phyloP scores from a whole-genome alignment of 1,139 yeast species.

The Geotrichum macrosporum region DNA sequence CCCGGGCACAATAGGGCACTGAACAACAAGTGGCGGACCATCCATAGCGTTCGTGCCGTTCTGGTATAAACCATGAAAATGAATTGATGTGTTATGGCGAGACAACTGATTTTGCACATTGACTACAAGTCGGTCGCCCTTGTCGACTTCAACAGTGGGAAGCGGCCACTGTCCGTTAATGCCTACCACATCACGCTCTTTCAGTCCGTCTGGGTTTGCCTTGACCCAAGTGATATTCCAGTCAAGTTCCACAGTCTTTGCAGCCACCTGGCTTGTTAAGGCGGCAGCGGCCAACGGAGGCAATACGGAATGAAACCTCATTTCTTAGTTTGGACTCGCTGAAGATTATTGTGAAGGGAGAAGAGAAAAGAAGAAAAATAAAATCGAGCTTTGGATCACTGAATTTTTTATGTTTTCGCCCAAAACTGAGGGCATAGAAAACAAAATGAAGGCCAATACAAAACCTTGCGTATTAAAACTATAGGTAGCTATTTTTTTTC shows the following conservation, averaged over 20 bases:
- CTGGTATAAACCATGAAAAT: conserved; percentile 91
- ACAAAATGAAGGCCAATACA: no score
- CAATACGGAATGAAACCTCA: conserved; percentile 8
- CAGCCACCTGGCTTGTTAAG: conserved; percentile 36
- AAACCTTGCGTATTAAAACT: no score
- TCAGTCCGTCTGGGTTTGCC: conserved; percentile 72
- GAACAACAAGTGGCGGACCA: conserved; percentile 82
- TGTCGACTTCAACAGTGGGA: conserved; percentile 66
- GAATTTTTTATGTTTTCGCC: not conserved
- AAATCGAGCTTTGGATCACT: not conserved
- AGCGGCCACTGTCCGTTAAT: conserved; percentile 83
- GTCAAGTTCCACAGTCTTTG: conserved; percentile 60
- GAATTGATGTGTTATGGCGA: conserved; percentile 65
- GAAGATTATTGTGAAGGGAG: not conserved
- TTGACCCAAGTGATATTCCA: conserved; percentile 71
- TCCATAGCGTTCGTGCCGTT: conserved; percentile 70
- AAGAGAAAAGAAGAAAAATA: not conserved
- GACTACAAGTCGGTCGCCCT: conserved; percentile 71
- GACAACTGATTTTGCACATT: conserved; percentile 64
- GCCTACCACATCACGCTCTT: conserved; percentile 64
- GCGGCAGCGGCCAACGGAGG: conserved; percentile 11
- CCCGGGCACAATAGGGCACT: conserved; percentile 82
- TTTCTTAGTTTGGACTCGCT: not conserved
- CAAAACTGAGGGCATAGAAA: no score
- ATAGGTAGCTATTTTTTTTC: no score